Base-by-base conservation (phyloP, 2,329 filamentous ascomycete genomes). In the Arthrobotrys iridis region DNA sequence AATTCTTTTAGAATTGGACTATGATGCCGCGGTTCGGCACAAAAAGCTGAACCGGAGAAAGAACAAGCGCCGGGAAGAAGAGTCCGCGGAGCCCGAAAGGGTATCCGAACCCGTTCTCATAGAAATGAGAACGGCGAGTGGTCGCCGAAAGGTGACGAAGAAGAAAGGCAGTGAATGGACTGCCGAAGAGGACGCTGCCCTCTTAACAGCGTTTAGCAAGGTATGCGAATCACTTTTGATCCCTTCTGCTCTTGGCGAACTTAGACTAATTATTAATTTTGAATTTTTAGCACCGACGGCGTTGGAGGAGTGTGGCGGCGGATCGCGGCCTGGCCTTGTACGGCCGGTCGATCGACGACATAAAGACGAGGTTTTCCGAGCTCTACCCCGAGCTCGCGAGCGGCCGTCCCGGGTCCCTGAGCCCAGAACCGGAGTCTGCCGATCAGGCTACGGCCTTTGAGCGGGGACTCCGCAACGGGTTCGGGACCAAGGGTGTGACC, bases 101-200 rank as follows among this genome's bases (percentile, higher is more conserved):
- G 20, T 4, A 10, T n/a, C 13, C 4, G 33, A 18, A 4, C 41
- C 43, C 10, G 40, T 45, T 8, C 28, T 40, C 18, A 13, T 59
- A 28, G 24, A 18, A 2, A 28, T 60, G 2, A 67, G 46, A 8
- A 72, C 70, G 13, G 52, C 70, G 10, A 67, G 45, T n/a, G 70
- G 70, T 33, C 70, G 70, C 37, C 70, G 70, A 37, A 74, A 43
- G 26, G 62, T 74, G 10, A 45, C 35, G 6, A 37, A 30, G 1
- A 67, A 58, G 37, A 60, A 67, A 13, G 57, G 45, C n/a, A 60
- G 28, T 10, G 62, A 57, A 8, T 74, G 70, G 70, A 46, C 50
- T 26, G 20, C 70, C 6, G 40, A 67, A 18, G 70, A 74, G 59
- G 70, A 74, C 22, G 70, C 70, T 15, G 70, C 67, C 28, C 62